A percentile compares a stretch with the other conserved stretches of the same genome.
phyloP scores from a whole-genome alignment of 2,329 filamentous ascomycete genomes.

The Alternaria infectoria region DNA sequence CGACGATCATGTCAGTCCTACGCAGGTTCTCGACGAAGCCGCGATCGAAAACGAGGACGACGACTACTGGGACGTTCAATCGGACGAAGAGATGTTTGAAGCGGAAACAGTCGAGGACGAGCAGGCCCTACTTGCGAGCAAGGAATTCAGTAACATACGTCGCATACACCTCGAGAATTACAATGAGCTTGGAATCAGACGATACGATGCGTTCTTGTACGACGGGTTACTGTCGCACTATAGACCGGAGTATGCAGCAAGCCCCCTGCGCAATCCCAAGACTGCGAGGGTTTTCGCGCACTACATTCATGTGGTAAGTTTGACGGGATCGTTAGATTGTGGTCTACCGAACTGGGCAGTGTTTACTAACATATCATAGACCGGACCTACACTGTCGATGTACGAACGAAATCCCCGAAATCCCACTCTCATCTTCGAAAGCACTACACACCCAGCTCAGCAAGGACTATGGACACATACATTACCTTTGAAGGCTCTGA shows the following conservation, averaged over 20 bases:
- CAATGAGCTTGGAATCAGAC: constrained; percentile 46
- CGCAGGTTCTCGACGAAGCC: constrained; percentile 45
- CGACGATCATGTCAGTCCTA: constrained; percentile 47
- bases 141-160: constrained; percentile 47
- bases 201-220: constrained; percentile 57
- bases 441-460: constrained; percentile 33
- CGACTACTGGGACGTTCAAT: constrained; percentile 58
- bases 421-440: constrained; percentile 69
- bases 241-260: constrained; percentile 55
- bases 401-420: constrained; percentile 84
- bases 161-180: constrained; percentile 45
- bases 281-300: constrained; percentile 87
- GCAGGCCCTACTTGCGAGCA: constrained; percentile 30
- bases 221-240: constrained; percentile 55
- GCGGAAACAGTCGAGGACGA: constrained; percentile 26
- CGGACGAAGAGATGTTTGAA: constrained; percentile 54
- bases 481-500: constrained; percentile 78
- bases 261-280: constrained; percentile 77
- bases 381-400: constrained; percentile 82
- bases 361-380: constrained; percentile 49
- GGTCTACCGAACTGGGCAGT: not conserved
- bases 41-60: constrained; percentile 55
- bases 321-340: not conserved
- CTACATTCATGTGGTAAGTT: constrained; percentile 75
- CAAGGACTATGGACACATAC: constrained; percentile 70